Percentiles rank a stretch among this genome's conserved stretches.
Conservation (phyloP, 2,329 filamentous ascomycete species). For the Teratosphaeria destructans region DNA sequence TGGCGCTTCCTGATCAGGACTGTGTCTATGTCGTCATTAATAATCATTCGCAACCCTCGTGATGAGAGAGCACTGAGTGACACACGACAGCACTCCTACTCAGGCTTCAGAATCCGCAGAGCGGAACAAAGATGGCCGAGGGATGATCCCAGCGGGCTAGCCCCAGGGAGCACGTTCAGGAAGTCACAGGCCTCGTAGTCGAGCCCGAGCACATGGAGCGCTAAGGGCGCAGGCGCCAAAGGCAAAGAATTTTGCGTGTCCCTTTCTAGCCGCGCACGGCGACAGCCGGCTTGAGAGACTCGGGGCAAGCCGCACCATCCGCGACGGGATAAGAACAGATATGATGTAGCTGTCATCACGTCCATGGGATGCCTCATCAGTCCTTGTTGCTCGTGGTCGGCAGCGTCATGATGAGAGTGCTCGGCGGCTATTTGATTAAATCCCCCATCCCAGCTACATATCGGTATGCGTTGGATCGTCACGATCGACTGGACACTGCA, state of each 20-base stretch:
- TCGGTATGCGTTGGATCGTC: background rate
- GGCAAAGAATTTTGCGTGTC: background rate
- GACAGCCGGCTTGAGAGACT: background rate
- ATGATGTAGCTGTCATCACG: no score
- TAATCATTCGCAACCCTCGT: background rate
- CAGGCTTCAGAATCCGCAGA: background rate
- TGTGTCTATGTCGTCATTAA: background rate
- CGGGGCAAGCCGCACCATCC: background rate
- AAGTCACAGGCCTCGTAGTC: background rate
- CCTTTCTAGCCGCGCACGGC: background rate
- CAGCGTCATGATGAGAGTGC: background rate
- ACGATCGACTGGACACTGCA: background rate
- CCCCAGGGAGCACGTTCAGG: background rate
- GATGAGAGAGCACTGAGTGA: background rate
- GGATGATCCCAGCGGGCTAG: background rate
- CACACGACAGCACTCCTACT: background rate
- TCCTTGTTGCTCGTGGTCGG: background rate
- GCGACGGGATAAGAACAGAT: background rate
- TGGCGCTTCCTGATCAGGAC: background rate
- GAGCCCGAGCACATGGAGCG: background rate
- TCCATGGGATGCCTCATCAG: no score
- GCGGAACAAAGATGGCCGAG: background rate
- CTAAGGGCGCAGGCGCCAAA: background rate
- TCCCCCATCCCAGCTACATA: background rate
- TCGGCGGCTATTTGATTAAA: background rate